phyloP scores from a whole-genome alignment of 108 stramenopile species.

The Cylindrotheca fusiformis region DNA sequence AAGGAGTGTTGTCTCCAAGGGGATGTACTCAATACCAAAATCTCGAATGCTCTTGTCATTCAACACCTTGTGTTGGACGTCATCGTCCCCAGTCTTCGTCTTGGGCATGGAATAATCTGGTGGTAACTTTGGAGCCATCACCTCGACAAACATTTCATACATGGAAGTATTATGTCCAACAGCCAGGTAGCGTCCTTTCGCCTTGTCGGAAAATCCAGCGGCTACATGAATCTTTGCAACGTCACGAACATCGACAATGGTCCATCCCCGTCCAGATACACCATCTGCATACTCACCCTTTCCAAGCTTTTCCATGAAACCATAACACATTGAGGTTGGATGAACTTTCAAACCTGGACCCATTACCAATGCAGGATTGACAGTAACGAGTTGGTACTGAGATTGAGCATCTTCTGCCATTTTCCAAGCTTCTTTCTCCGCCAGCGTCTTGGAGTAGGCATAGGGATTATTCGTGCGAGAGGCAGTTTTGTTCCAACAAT shows the following conservation, averaged over 20 bases:
- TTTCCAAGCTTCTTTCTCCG: no score
- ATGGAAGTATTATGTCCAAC: background rate
- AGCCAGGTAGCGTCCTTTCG: no score
- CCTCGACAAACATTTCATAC: background rate
- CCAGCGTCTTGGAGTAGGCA: no score
- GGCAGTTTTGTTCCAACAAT: no score
- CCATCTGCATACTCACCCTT: background rate
- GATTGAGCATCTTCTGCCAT: no score
- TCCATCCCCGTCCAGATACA: background rate
- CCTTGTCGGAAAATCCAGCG: background rate
- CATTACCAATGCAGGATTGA: background rate
- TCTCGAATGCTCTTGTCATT: background rate
- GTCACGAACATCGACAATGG: constrained; percentile 1
- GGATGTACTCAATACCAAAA: background rate
- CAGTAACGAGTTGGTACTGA: background rate
- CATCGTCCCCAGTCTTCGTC: background rate
- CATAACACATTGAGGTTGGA: background rate
- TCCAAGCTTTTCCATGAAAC: background rate
- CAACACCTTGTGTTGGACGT: background rate
- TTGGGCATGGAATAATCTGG: background rate
- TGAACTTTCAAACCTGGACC: background rate
- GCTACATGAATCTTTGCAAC: no score
- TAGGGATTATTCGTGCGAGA: no score
- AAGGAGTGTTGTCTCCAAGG: background rate
- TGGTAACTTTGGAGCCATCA: background rate